phyloP scores from a whole-genome alignment of 495 filamentous ascomycete genomes.

The Letharia columbiana region DNA sequence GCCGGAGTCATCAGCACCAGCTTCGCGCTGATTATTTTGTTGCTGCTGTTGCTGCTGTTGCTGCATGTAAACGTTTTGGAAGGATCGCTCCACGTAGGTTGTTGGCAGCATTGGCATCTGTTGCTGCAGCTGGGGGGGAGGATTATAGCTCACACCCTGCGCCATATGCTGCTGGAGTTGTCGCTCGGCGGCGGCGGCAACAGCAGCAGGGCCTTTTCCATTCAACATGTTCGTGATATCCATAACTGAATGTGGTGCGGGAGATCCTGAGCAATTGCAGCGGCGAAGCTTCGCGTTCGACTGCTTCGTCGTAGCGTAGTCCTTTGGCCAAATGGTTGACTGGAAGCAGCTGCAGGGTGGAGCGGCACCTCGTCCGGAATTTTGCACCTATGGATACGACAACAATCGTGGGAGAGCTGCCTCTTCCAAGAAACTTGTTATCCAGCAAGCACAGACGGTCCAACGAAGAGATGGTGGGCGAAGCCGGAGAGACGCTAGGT shows the following conservation, averaged over 20 bases:
- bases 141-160: constrained; percentile 48
- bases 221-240: constrained; percentile 65
- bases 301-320: not conserved
- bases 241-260: constrained; percentile 38
- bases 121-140: constrained; percentile 46
- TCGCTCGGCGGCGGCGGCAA: constrained; percentile 23
- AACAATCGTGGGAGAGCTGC: not conserved
- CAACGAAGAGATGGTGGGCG: not conserved
- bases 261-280: not conserved
- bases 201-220: constrained; percentile 49
- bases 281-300: not conserved
- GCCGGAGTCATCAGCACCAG: constrained; percentile 27
- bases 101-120: constrained; percentile 51
- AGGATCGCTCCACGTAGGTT: constrained; percentile 33
- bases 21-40: constrained; percentile 30
- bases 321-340: not conserved
- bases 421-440: not conserved
- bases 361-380: not conserved
- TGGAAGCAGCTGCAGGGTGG: not conserved
- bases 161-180: constrained; percentile 49
- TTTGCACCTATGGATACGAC: not conserved
- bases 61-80: constrained; percentile 30
- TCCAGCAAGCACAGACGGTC: not conserved
- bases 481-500: not conserved
- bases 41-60: constrained; percentile 21